Percentiles rank a stretch among this genome's conserved stretches.
Conservation (phyloP, 257 asterid genomes). For the Solanum appendiculatum region DNA sequence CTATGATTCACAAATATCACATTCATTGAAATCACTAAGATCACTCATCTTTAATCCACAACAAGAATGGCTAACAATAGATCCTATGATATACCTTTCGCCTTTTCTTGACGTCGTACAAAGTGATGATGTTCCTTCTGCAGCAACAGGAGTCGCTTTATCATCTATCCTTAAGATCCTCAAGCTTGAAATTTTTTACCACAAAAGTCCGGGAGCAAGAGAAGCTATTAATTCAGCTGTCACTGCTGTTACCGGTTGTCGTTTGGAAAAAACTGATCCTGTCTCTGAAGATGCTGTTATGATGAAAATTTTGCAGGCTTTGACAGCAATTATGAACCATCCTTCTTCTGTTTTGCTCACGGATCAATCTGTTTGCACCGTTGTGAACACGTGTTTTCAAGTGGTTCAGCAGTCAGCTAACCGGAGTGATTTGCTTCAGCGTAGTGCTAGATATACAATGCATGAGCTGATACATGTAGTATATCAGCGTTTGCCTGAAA, state of each 20-base stretch:
- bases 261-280: slow-evolving; percentile 64
- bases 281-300: slow-evolving; percentile 64
- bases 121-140: slow-evolving; percentile 70
- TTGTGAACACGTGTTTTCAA: slow-evolving; percentile 85
- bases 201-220: slow-evolving; percentile 48
- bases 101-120: slow-evolving; percentile 86
- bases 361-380: slow-evolving; percentile 66
- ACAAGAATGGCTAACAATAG: slow-evolving; percentile 67
- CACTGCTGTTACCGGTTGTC: slow-evolving; percentile 53
- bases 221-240: slow-evolving; percentile 50
- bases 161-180: slow-evolving; percentile 74
- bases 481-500: slow-evolving; percentile 56
- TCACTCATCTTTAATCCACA: slow-evolving; percentile 66
- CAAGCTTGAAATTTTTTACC: slow-evolving; percentile 51
- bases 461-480: slow-evolving; percentile 73
- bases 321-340: slow-evolving; percentile 70
- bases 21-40: slow-evolving; percentile 60
- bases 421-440: slow-evolving; percentile 70
- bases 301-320: slow-evolving; percentile 68
- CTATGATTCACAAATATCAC: slow-evolving; percentile 41
- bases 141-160: slow-evolving; percentile 70
- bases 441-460: slow-evolving; percentile 80
- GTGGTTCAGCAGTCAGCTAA: slow-evolving; percentile 72
- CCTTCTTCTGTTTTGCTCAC: slow-evolving; percentile 54
- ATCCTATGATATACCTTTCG: slow-evolving; percentile 53